phyloP scores from a whole-genome alignment of 257 asterid genomes.

The Asclepias syriaca region DNA sequence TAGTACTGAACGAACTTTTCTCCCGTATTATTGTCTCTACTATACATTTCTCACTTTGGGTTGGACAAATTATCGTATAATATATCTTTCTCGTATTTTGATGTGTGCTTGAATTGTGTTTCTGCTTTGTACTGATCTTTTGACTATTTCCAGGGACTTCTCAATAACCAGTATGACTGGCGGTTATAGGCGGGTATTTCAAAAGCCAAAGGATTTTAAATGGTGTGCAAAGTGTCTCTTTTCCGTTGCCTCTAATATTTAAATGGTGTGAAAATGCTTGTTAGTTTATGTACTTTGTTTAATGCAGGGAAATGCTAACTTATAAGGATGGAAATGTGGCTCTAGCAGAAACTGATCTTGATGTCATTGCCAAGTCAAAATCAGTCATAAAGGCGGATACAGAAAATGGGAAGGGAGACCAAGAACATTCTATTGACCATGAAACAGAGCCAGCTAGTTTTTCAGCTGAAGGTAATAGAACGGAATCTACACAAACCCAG shows the following conservation, averaged over 20 bases:
- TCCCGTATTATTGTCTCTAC: neutral
- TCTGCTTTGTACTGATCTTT: neutral
- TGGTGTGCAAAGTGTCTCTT: conserved; percentile 47
- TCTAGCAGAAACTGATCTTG: conserved; percentile 81
- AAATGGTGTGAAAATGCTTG: neutral
- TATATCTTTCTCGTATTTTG: neutral
- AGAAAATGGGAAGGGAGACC: conserved; percentile 24
- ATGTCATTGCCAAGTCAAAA: conserved; percentile 47
- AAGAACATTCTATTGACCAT: conserved; percentile 18
- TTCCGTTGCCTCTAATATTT: conserved; percentile 7
- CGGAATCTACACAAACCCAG: conserved; percentile 31
- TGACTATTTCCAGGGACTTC: conserved; percentile 54
- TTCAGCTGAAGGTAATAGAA: conserved; percentile 8
- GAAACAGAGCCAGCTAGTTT: conserved; percentile 21
- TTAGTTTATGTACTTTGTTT: conserved; percentile 12
- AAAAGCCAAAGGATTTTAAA: conserved; percentile 77
- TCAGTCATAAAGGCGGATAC: conserved; percentile 16
- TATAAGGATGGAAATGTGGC: conserved; percentile 66
- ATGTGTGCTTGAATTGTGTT: neutral
- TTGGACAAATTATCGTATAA: no score
- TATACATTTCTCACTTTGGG: neutral
- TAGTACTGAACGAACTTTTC: neutral
- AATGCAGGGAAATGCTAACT: conserved; percentile 64
- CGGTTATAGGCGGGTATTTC: conserved; percentile 83
- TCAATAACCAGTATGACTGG: conserved; percentile 85